Conservation (phyloP, 805 yeast genomes). For the Candida succiphila region DNA sequence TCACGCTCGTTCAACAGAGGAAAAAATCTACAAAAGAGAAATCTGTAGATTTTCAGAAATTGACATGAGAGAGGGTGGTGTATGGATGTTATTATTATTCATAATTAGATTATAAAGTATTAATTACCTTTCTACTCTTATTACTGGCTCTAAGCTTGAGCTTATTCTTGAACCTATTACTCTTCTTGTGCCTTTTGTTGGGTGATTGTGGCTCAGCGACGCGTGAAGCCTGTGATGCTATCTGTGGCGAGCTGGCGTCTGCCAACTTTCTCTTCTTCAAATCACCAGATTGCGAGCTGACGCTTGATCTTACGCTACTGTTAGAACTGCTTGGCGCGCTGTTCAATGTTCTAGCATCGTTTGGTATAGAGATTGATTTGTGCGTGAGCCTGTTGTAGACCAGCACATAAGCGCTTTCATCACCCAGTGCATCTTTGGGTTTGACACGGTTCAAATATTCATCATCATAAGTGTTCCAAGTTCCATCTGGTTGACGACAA, state of each 20-base stretch:
- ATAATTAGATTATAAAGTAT: neutral
- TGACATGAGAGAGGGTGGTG: too few relatives aligned
- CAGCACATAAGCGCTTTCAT: conserved; percentile 85
- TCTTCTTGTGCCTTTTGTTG: neutral
- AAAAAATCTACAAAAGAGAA: too few relatives aligned
- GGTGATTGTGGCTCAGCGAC: too few relatives aligned
- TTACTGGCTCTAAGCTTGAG: neutral
- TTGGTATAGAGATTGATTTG: conserved; percentile 20
- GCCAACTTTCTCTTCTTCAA: neutral
- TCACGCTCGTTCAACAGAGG: neutral
- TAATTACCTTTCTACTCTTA: neutral
- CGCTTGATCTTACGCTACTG: too few relatives aligned
- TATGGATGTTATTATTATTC: neutral
- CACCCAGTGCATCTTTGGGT: conserved; percentile 66
- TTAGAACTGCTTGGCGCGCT: too few relatives aligned
- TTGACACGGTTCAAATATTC: conserved; percentile 70
- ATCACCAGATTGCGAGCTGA: neutral
- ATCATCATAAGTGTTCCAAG: conserved; percentile 93
- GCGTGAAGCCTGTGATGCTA: too few relatives aligned
- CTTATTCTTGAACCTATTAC: neutral
- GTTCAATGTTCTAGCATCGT: neutral
- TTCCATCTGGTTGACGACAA: conserved; percentile 84
- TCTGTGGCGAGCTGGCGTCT: neutral
- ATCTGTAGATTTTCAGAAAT: too few relatives aligned
- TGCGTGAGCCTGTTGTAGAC: conserved; percentile 72